phyloP scores from a whole-genome alignment of 306 rosid species.

The Quercus parvula region DNA sequence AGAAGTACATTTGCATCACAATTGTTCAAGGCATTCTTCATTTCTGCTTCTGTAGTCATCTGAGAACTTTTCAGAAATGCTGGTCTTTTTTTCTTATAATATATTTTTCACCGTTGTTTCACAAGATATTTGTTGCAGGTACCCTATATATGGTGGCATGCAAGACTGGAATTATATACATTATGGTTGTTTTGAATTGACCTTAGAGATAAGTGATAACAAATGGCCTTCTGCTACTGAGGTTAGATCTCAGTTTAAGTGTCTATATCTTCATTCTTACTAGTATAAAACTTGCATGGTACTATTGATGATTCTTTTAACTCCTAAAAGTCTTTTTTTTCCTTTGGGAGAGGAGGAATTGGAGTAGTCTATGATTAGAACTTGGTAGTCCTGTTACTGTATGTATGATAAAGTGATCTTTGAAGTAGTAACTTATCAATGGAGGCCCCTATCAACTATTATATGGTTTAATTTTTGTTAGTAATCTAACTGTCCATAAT shows the following conservation, averaged over 20 bases:
- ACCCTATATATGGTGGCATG: slow-evolving; percentile 96
- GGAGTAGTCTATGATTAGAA: background rate
- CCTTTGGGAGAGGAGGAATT: background rate
- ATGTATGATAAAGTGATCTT: background rate
- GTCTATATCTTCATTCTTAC: background rate
- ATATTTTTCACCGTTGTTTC: slow-evolving; percentile 27
- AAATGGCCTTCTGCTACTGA: slow-evolving; percentile 90
- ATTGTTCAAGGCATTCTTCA: background rate
- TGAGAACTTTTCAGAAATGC: background rate
- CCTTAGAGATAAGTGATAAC: slow-evolving; percentile 83
- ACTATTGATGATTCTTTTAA: background rate
- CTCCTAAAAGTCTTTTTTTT: background rate
- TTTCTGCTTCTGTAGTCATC: background rate
- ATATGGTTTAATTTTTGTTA: background rate
- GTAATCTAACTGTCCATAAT: no score
- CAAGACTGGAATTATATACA: slow-evolving; percentile 96
- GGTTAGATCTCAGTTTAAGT: slow-evolving; percentile 44
- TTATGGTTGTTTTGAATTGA: slow-evolving; percentile 85
- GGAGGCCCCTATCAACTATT: background rate
- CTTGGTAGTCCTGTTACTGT: background rate
- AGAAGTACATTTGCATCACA: background rate
- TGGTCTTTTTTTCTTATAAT: background rate
- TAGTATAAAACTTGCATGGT: background rate
- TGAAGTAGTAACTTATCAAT: background rate
- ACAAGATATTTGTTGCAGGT: slow-evolving; percentile 56